Conservation (phyloP, 2,329 filamentous ascomycete species). For the Ceratocystiopsis brevicomis region DNA sequence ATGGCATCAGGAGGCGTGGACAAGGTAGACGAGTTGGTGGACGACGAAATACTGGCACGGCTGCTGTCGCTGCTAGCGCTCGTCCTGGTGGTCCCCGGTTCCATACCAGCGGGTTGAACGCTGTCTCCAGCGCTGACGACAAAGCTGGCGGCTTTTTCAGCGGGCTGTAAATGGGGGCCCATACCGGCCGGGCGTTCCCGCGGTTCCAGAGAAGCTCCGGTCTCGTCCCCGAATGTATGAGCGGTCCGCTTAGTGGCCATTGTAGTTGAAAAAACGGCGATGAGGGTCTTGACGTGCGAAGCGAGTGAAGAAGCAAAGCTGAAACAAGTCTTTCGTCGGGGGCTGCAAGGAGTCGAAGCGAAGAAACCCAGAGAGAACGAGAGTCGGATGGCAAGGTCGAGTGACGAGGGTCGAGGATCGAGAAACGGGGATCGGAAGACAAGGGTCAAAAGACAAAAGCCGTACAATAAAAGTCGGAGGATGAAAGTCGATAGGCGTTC, state of each 20-base stretch:
- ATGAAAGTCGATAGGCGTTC: too few relatives aligned
- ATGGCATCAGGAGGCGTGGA: conserved; percentile 1
- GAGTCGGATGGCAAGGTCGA: background rate
- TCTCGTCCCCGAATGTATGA: too few relatives aligned
- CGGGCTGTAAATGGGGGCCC: too few relatives aligned
- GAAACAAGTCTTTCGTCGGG: too few relatives aligned
- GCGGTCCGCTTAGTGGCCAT: too few relatives aligned
- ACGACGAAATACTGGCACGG: conserved; percentile 4
- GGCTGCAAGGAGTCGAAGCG: background rate
- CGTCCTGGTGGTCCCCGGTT: background rate
- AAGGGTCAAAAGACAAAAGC: background rate
- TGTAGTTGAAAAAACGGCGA: too few relatives aligned
- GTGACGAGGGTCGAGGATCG: background rate
- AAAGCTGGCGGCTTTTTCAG: too few relatives aligned
- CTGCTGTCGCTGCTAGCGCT: conserved; percentile 4
- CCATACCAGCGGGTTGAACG: background rate
- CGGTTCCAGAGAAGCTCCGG: too few relatives aligned
- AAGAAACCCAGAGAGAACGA: background rate
- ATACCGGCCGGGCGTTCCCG: too few relatives aligned
- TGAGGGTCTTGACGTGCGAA: too few relatives aligned
- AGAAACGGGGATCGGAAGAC: background rate
- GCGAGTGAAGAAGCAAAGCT: too few relatives aligned
- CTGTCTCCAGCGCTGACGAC: too few relatives aligned
- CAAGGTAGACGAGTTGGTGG: conserved; percentile 1
- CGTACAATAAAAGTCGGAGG: background rate